Percentiles rank a stretch among this genome's conserved stretches.
phyloP scores from a whole-genome alignment of 2,329 filamentous ascomycete species.

The Penicillium sp. region DNA sequence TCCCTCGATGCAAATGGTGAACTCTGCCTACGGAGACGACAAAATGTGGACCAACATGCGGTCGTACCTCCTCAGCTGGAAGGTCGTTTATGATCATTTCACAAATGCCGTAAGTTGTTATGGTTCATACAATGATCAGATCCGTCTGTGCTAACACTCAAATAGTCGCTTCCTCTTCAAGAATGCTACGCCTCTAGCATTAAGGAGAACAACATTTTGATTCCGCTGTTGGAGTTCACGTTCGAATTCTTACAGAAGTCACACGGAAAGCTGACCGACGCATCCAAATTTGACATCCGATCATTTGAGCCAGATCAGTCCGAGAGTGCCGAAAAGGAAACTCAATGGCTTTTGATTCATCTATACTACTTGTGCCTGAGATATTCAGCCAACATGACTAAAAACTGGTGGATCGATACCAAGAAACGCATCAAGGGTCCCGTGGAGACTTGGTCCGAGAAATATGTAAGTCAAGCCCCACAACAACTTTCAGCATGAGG shows the following conservation, averaged over 20 bases:
- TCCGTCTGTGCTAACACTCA: slow-evolving; percentile 24
- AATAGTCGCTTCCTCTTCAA: slow-evolving; percentile 74
- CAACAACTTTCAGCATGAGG: not conserved
- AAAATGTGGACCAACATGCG: slow-evolving; percentile 70
- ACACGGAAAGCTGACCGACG: slow-evolving; percentile 69
- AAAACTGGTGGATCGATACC: slow-evolving; percentile 81
- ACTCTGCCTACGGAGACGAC: slow-evolving; percentile 65
- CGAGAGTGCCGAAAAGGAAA: slow-evolving; percentile 69
- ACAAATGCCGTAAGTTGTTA: slow-evolving; percentile 57
- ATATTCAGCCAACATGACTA: slow-evolving; percentile 76
- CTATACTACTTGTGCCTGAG: slow-evolving; percentile 81
- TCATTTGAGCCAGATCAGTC: slow-evolving; percentile 62
- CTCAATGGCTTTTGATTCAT: slow-evolving; percentile 82
- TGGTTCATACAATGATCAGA: not conserved
- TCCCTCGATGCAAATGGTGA: slow-evolving; percentile 69
- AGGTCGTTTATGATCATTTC: slow-evolving; percentile 85
- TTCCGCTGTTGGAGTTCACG: slow-evolving; percentile 72
- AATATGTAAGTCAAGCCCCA: slow-evolving; percentile 69
- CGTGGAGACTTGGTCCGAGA: slow-evolving; percentile 82
- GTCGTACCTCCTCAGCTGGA: slow-evolving; percentile 86
- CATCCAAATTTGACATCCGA: slow-evolving; percentile 69
- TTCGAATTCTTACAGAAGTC: slow-evolving; percentile 85
- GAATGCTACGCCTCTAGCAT: slow-evolving; percentile 78
- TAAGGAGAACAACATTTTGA: slow-evolving; percentile 70
- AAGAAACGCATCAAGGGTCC: slow-evolving; percentile 76